Base-by-base conservation (phyloP, 179 eudicot genomes). In the Silene noctiflora region DNA sequence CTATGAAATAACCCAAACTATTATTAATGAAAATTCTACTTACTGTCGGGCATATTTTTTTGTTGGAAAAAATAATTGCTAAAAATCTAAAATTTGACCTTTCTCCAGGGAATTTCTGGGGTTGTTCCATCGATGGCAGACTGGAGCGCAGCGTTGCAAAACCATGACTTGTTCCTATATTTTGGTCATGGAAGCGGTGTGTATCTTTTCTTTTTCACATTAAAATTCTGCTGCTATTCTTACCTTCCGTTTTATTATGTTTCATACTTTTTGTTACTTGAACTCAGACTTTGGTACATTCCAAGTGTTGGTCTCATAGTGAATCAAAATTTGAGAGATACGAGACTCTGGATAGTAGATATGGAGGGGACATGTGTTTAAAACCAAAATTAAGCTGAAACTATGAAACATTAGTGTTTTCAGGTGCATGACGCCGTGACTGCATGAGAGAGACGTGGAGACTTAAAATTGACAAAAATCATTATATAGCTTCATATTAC, bases 141-240 rank as follows among this genome's bases (percentile, higher is more conserved):
- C 75, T 73, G 89, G 79, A 70, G 79, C 19, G 79, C 79, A 29
- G 99, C 99, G 58, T 83, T 95, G 84, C 86, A 86, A 71, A 84
- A 74, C 78, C 99, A 83, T 77, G 99, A 95, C 69, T 86, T 95
- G 19, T 95, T 91, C 80, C 80, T 93, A 72, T 95, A 95, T 83
- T 81, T 93, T 73, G 99, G 99, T 69, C 99, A 95, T 83, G 98
- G 97, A 86, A 93, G 97, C 76, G 99, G 97, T 95, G 86, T 29
- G 89, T n/a, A n/a, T 59, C 48, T 27, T 33, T 33, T 33, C 39
- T 33, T 33, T 33, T 33, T 33, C 39, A 33, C 27, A 17, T 39
- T 5, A 1, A 17, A 35, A 33, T 70, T 55, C 0, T 22, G 22
- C 20, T 12, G n/a, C 60, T 14, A 4, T 48, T 13, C 62, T 8